phyloP scores from a whole-genome alignment of 148 eudicot genomes.

The Drosera capensis region DNA sequence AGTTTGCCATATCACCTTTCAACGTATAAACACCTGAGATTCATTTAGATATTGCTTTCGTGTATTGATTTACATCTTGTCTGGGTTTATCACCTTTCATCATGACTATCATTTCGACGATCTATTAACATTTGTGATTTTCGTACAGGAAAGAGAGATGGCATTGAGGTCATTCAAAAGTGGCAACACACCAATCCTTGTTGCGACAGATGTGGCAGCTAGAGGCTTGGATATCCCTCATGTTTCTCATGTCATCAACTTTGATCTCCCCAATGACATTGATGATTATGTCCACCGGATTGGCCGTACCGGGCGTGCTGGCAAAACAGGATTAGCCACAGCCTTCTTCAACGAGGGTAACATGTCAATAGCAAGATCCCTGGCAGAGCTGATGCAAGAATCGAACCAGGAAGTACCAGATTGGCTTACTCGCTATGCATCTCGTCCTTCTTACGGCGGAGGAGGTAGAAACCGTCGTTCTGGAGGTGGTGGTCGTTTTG shows the following conservation, averaged over 20 bases:
- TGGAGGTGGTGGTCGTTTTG: constrained; percentile 50
- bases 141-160: constrained; percentile 68
- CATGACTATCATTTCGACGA: no score
- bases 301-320: constrained; percentile 90
- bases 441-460: constrained; percentile 34
- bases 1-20: no score
- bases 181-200: constrained; percentile 73
- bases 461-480: constrained; percentile 32
- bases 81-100: no score
- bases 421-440: constrained; percentile 57
- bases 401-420: constrained; percentile 74
- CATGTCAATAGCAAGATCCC: constrained; percentile 39
- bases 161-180: constrained; percentile 66
- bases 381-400: constrained; percentile 69
- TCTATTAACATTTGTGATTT: no score
- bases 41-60: no score
- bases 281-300: constrained; percentile 87
- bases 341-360: constrained; percentile 79
- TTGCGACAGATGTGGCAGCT: constrained; percentile 90
- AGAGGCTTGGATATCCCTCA: constrained; percentile 84
- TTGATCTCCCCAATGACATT: constrained; percentile 76
- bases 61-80: no score
- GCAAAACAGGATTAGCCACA: constrained; percentile 77
- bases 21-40: no score
- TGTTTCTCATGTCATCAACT: constrained; percentile 77